Percentiles rank a stretch among this genome's conserved stretches.
Conservation (phyloP, 768 basidiomycete genomes). For the Suillus spraguei region DNA sequence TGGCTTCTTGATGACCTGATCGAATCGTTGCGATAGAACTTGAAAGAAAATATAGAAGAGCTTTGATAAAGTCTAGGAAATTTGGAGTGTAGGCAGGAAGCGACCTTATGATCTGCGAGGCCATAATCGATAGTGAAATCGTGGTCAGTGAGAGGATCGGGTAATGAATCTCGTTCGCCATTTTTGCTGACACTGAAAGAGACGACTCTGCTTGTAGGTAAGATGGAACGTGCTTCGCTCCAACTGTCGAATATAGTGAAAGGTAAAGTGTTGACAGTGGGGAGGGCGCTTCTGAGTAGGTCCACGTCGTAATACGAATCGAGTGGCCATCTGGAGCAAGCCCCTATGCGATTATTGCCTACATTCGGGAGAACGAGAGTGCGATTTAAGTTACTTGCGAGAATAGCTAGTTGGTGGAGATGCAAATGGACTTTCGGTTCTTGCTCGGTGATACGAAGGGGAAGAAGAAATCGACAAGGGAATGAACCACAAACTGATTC, state of each 20-base stretch:
- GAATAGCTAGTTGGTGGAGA: conserved; percentile 50
- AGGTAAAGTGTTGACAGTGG: conserved; percentile 27
- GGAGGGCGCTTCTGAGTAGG: conserved; percentile 10
- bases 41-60: conserved; percentile 7
- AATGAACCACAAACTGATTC: conserved; percentile 22
- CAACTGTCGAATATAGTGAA: conserved; percentile 43
- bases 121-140: conserved; percentile 1
- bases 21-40: conserved; percentile 13
- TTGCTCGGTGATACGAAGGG: conserved; percentile 54
- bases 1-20: conserved; percentile 15
- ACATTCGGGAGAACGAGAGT: conserved; percentile 66
- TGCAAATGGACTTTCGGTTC: conserved; percentile 61
- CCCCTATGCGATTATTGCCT: conserved; percentile 53
- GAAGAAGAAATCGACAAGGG: conserved; percentile 50
- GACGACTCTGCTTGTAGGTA: conserved; percentile 40
- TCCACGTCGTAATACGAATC: conserved; percentile 50
- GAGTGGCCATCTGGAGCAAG: conserved; percentile 53
- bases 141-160: background rate
- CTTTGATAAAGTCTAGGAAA: conserved; percentile 17
- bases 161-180: conserved; percentile 1
- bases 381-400: conserved; percentile 52
- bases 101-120: conserved; percentile 17
- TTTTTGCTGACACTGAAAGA: conserved; percentile 31
- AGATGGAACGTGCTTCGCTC: conserved; percentile 30
- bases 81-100: conserved; percentile 25